Evolutionary conservation across 257 asterid genomes (phyloP).

Genomic region (Apocynum venetum): DNA sequence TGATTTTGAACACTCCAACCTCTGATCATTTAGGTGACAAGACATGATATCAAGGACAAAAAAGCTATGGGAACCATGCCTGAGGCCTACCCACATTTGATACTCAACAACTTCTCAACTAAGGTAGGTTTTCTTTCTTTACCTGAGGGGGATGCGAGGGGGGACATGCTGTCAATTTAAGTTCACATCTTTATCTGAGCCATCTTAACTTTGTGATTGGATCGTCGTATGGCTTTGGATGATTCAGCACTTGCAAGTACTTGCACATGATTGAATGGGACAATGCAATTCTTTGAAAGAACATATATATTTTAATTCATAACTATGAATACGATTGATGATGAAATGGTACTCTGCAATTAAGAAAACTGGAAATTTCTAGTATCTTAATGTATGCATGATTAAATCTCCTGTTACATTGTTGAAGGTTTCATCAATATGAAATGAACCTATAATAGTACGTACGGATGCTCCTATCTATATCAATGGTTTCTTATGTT

Average conservation of each 20-base stretch:
- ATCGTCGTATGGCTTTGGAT: neutral
- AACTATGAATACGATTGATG: neutral
- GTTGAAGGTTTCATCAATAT: neutral
- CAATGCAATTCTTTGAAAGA: neutral
- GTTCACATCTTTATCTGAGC: neutral
- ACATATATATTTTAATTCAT: neutral
- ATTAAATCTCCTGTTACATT: neutral
- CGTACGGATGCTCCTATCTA: neutral
- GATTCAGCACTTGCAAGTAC: neutral
- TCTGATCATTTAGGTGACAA: slow-evolving; percentile 60
- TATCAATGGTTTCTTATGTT: neutral
- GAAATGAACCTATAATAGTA: neutral
- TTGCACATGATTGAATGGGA: neutral
- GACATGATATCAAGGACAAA: slow-evolving; percentile 91
- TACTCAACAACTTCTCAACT: slow-evolving; percentile 65
- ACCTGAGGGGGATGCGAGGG: neutral
- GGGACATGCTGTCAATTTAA: neutral
- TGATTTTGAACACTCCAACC: slow-evolving; percentile 1
- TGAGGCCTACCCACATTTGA: slow-evolving; percentile 89
- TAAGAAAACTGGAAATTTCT: neutral
- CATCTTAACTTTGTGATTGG: neutral
- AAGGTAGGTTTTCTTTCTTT: slow-evolving; percentile 37
- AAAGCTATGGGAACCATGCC: slow-evolving; percentile 83
- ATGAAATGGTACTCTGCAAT: neutral
- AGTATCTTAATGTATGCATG: neutral